Base-by-base conservation (phyloP, 148 eudicot species). In the Dianthus caryophyllus region DNA sequence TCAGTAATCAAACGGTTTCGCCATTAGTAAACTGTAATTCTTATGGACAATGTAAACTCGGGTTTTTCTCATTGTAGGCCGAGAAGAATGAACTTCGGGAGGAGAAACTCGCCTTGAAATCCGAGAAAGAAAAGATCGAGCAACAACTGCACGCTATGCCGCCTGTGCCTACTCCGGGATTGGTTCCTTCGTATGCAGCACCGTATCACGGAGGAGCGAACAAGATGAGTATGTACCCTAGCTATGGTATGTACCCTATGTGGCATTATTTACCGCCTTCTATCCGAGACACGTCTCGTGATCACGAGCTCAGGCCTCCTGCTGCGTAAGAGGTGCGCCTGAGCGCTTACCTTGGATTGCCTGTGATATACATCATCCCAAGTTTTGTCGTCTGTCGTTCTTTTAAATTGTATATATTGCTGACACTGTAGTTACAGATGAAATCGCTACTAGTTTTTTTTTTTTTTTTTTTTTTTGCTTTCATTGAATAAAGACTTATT, bases 71-170 rank as follows among this genome's bases (percentile, higher is more conserved):
- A 27, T 55, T 69, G 55, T 79, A 92, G 97, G 96, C 84, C 29
- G 97, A 92, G 79, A 92, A 89, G 77, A 87, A 84, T 61, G 97
- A 92, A 72, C 96, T 92, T 69, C 97, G 96, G 60, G 93, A 92
- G 73, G 97, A 92, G 89, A 92, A 92, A 75, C 59, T 72, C 16
- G 53, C 44, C 38, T 71, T 92, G 66, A 92, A 84, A 68, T 81
- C 78, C 21, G 96, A 87, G 48, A 92, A 84, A 81, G 89, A 82
- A 55, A 87, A 73, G 78, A 84, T 93, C 78, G 95, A 89, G 78
- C 86, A 76, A 65, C 89, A 89, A 31, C 18, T 89, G 72, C 85
- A 83, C 71, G 77, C 79, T 68, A 68, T 78, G 80, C 38, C 69
- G 80, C 38, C 69, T 21, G 62, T 61, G 59, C 49, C 86, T 6